Evolutionary conservation across 1,284 basidiomycete species (phyloP), one percentile per base, ranked within the genome.

Genomic region (Erythrobasidium hasegawianum): DNA sequence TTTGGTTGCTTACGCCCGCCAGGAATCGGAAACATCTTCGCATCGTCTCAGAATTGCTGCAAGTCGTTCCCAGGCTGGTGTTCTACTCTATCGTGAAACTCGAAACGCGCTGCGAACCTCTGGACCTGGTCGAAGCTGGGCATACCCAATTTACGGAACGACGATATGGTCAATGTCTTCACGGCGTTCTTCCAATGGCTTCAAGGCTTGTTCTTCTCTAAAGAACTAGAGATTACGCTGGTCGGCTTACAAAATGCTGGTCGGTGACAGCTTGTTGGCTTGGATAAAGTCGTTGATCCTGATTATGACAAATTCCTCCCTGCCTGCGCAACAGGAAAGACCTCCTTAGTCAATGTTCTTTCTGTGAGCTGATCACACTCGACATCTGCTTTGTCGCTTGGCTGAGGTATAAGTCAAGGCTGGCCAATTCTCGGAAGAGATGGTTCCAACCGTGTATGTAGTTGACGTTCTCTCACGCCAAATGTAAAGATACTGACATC

Each of bases 201-300:
- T 14, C 75, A 79, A 38, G 80, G 80, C 11, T 70, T 85, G 1
- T 82, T 98, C 83, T 97, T 94, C 80, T 85, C 89, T 41, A 95
- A 91, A 74, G 82, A 88, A 45, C 87, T 93, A 54, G 95, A 97
- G 78, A 87, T 97, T 72, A 90, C 90, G 11, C 86, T 97, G 27
- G 89, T 97, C 50, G 95, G 95, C 40, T 80, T 97, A 33, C 93
- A 97, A 82, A 76, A 76, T 27, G 77, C 78, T 4, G 79, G 78
- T 49, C 78, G 78, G 72, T 70, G 9, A 27, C 22, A 27, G 20
- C 10, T n/a, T 24, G 43, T 33, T 33, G 33, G 33, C 33, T 33
- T 11, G 33, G 5, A 11, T 33, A 58, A 14, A 27, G n/a, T 9
- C 38, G 16, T 24, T 27, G 24, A 13, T 41, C 2, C 40, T 18